Evolutionary conservation across 2,329 filamentous ascomycete genomes (phyloP), one percentile per base, ranked within the genome.

Genomic region (Neonectria neomacrospora): DNA sequence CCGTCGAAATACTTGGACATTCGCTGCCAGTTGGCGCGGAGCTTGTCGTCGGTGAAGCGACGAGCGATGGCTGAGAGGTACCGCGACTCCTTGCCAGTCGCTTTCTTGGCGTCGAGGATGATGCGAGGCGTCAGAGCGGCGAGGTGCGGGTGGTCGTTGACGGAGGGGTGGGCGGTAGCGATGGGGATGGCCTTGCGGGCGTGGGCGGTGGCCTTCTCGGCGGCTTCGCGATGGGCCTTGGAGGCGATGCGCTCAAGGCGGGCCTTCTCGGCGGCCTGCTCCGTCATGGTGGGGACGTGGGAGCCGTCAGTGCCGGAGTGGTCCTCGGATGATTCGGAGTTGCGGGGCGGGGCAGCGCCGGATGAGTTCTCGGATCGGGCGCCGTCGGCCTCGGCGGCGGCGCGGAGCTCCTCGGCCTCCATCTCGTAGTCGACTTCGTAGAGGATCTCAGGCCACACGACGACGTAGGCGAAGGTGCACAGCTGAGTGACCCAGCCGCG

Each of bases 401-500:
- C 75, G 48, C 77, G 82, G 71, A 90, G 81, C 65, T 89, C 86
- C 67, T 92, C 89, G 26, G 86, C 85, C 71, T 91, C 88, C 45
- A 93, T 84, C 58, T 89, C 86, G 70, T 90, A 86, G 54, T 92
- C 89, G 3, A 96, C 93, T 67, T 92, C 90, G 73, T 91, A 90
- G 71, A 96, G 89, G 66, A 97, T 91, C 74, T 95, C 90, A 2
- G 91, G 89, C 79, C 90, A 90, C 44, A 96, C 91, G 53, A 95
- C 88, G 45, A 98, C 88, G 83, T 96, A 97, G 12, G 91, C 93
- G 77, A 96, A 97, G 1, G 93, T 96, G 66, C 94, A 92, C 6
- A 99, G 85, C 76, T 97, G 94, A 1, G 92, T 97, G 1, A 97
- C 94, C 92, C 96, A 97, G 14, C 93, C 94, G 50, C 93, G 91